These are phyloP conservation scores for Pseudogymnoascus sp. DNA, from an alignment of 2,329 filamentous ascomycete species.

Conservation along the genomic window DNA sequence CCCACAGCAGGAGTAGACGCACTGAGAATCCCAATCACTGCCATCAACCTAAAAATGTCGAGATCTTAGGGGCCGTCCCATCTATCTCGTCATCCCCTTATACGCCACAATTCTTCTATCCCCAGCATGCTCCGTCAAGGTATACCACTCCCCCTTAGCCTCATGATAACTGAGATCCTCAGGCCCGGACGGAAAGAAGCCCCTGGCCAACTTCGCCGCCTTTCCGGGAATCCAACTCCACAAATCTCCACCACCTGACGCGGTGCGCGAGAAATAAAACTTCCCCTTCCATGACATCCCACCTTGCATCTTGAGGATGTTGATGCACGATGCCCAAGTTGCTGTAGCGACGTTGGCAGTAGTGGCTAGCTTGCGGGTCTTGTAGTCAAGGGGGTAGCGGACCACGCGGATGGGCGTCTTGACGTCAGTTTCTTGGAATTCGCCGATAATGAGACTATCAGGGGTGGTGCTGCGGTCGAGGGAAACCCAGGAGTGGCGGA, in stretches of 20 bases:
- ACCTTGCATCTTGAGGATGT: slow-evolving; percentile 30
- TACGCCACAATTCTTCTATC: slow-evolving; percentile 11
- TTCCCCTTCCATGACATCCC: slow-evolving; percentile 27
- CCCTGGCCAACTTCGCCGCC: slow-evolving; percentile 19
- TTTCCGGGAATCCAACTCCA: slow-evolving; percentile 29
- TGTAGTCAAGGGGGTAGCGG: slow-evolving; percentile 28
- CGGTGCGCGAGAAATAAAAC: slow-evolving; percentile 30
- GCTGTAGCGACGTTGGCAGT: slow-evolving; percentile 17
- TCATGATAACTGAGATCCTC: slow-evolving; percentile 31
- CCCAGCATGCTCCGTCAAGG: slow-evolving; percentile 14
- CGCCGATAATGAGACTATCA: slow-evolving; percentile 29
- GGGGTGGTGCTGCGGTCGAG: slow-evolving; percentile 30
- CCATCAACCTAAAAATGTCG: neutral
- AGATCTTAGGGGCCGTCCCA: neutral
- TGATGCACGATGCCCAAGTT: slow-evolving; percentile 29
- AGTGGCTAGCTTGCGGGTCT: slow-evolving; percentile 24
- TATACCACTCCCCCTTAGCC: slow-evolving; percentile 18
- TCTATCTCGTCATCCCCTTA: neutral
- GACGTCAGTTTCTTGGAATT: slow-evolving; percentile 26
- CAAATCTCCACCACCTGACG: slow-evolving; percentile 25
- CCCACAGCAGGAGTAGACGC: neutral
- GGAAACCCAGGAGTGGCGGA: slow-evolving; percentile 30
- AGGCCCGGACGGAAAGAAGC: slow-evolving; percentile 25
- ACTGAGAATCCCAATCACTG: neutral
- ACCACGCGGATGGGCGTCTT: slow-evolving; percentile 25